Conservation (phyloP, 441 rosid genomes). For the Pelargonium australe region DNA sequence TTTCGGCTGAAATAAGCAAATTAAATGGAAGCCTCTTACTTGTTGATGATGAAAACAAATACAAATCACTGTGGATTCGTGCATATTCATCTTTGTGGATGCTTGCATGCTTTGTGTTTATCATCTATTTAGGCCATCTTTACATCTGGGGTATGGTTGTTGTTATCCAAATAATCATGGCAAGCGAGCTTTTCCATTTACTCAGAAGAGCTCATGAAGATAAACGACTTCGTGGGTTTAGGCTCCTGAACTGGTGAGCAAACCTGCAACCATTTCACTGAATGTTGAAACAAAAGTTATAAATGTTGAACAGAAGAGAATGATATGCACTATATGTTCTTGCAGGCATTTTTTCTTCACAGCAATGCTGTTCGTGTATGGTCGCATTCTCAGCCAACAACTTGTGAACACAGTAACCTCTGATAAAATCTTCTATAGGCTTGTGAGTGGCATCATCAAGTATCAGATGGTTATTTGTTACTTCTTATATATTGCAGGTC, state of each 20-base stretch:
- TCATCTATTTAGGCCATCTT: slow-evolving; percentile 13
- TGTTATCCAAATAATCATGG: slow-evolving; percentile 12
- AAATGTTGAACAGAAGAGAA: not conserved
- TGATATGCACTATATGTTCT: slow-evolving; percentile 4
- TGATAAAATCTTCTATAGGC: slow-evolving; percentile 22
- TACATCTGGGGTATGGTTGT: slow-evolving; percentile 15
- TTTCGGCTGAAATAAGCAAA: slow-evolving; percentile 11
- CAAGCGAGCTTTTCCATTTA: slow-evolving; percentile 17
- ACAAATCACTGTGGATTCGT: slow-evolving; percentile 14
- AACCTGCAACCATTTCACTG: not conserved
- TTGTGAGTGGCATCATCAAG: slow-evolving; percentile 27
- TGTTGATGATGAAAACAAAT: slow-evolving; percentile 12
- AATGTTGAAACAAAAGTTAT: not conserved
- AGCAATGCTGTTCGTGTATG: slow-evolving; percentile 16
- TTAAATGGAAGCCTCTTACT: slow-evolving; percentile 14
- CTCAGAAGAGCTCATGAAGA: slow-evolving; percentile 18
- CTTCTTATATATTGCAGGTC: slow-evolving; percentile 25
- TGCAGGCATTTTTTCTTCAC: slow-evolving; percentile 30
- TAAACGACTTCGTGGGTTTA: slow-evolving; percentile 14
- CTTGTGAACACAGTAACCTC: slow-evolving; percentile 27
- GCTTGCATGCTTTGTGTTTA: slow-evolving; percentile 12
- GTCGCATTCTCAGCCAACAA: slow-evolving; percentile 19
- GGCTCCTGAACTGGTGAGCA: slow-evolving; percentile 17
- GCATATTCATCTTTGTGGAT: slow-evolving; percentile 17
- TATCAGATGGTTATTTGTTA: slow-evolving; percentile 27